These are phyloP conservation scores for Debaryomyces tyrocola DNA, from an alignment of 805 yeast species.

Conservation along the genomic window DNA sequence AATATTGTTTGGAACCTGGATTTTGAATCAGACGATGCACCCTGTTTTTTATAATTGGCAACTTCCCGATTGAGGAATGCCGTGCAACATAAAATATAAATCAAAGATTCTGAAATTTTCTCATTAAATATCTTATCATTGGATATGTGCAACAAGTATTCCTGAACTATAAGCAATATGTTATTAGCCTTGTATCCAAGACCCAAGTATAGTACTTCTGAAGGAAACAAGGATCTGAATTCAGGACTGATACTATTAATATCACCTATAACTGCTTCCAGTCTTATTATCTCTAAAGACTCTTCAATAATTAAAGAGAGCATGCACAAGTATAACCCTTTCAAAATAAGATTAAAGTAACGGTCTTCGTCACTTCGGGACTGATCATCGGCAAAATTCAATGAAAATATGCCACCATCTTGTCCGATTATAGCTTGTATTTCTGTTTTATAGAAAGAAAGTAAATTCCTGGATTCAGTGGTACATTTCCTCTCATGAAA, in stretches of 20 bases:
- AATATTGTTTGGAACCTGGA: slow-evolving; percentile 18
- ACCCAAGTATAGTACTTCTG: slow-evolving; percentile 15
- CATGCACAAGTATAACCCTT: slow-evolving; percentile 30
- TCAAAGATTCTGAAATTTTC: slow-evolving; percentile 8
- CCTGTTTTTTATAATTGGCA: slow-evolving; percentile 16
- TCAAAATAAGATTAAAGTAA: slow-evolving; percentile 15
- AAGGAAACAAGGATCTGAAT: slow-evolving; percentile 25
- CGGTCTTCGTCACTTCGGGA: slow-evolving; percentile 13
- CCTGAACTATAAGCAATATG: slow-evolving; percentile 12
- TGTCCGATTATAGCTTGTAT: slow-evolving; percentile 17
- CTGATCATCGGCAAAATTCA: slow-evolving; percentile 3
- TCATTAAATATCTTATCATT: background rate
- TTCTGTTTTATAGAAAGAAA: slow-evolving; percentile 24
- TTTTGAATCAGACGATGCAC: slow-evolving; percentile 12
- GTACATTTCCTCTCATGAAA: slow-evolving; percentile 17
- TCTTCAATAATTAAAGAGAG: slow-evolving; percentile 33
- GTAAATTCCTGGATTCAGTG: slow-evolving; percentile 22
- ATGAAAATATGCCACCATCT: slow-evolving; percentile 10
- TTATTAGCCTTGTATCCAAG: slow-evolving; percentile 15
- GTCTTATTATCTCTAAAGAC: slow-evolving; percentile 20
- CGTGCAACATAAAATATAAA: slow-evolving; percentile 17
- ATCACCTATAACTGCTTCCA: slow-evolving; percentile 3
- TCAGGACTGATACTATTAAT: slow-evolving; percentile 8
- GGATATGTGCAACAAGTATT: slow-evolving; percentile 4
- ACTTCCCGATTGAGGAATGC: slow-evolving; percentile 24